Base-by-base conservation (phyloP, 257 asterid species). In the Ajuga chamaepitys region DNA sequence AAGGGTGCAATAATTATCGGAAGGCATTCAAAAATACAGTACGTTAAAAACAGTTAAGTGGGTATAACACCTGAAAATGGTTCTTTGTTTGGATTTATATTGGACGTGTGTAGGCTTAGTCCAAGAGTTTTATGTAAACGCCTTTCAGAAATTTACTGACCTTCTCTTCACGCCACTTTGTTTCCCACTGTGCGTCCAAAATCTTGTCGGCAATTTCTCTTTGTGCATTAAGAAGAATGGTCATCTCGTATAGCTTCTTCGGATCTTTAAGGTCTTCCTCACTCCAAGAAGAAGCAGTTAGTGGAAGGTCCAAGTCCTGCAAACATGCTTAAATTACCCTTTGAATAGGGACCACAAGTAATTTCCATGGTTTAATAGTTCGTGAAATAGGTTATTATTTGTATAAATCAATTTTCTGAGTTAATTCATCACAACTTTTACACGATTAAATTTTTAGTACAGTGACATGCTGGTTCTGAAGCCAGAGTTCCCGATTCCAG, bases 81-180 rank as follows among this genome's bases (percentile, higher is more conserved):
- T n/a, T n/a, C n/a, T n/a, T n/a, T n/a, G n/a, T n/a, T n/a, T n/a
- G n/a, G n/a, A n/a, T n/a, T n/a, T n/a, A n/a, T n/a, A n/a, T n/a
- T n/a, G n/a, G n/a, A n/a, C n/a, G n/a, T n/a, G n/a, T n/a, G n/a
- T n/a, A n/a, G n/a, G n/a, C n/a, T n/a, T n/a, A n/a, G n/a, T n/a
- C n/a, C n/a, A n/a, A n/a, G n/a, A n/a, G n/a, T n/a, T n/a, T n/a
- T n/a, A n/a, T n/a, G n/a, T n/a, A n/a, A n/a, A n/a, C n/a, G n/a
- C n/a, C n/a, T n/a, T n/a, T n/a, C n/a, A 44, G 7, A 59, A 12
- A 2, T 41, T 45, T 2, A 62, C 75, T 44, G 47, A 87, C 97
- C 97, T 87, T 92, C 67, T 84, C 89, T 80, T 89, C 89, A 21
- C 97, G 96, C 97, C 98, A 92, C 69, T 85, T 85, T 3, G 81